Evolutionary conservation across 2,329 filamentous ascomycete genomes (phyloP), one percentile per base, ranked within the genome.

Genomic region (Lachnellula arida): DNA sequence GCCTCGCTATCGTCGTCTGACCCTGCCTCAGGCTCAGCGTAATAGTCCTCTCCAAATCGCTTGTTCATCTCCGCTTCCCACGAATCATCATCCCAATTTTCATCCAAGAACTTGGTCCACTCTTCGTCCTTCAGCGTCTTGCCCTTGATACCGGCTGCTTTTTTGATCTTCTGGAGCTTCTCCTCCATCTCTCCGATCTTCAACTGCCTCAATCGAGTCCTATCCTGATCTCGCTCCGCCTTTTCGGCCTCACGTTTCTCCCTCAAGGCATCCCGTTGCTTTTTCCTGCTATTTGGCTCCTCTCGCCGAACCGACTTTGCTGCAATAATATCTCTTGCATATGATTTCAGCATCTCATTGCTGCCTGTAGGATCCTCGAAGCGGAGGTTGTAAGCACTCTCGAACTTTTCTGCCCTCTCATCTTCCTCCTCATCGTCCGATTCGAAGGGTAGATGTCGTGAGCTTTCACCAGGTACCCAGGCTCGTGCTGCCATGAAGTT

Each of bases 401-500:
- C 94, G 67, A 93, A 96, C 58, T 87, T 84, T 46, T 97, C 93
- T 25, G 92, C 92, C 46, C 83, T 80, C 28, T 82, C 80, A 32
- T 89, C 84, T 44, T 89, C 77, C 48, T 80, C 78, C 2, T 79
- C 90, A 51, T 97, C 91, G 64, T 99, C 94, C 0, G 91, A 96
- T 68, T 97, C 91, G 55, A 99, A 88, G 0, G 92, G 89, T 65
- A 92, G 79, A 73, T 89, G 91, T 43, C 81, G 81, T 22, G 82
- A 78, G 43, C 78, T 79, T 51, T 82, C 83, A 9, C 81, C 81
- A 0, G 88, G 84, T 6, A 93, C 81, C 94, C 94, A 99, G 15
- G 92, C 93, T 57, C 92, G 85, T 7, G 92, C 82, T n/a, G 88
- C 82, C 81, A 99, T 84, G 75, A 96, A 99, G 72, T 97, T 96